Evolutionary conservation across 2,329 filamentous ascomycete genomes (phyloP), one percentile per base, ranked within the genome.

Genomic region (Aureobasidium sp.): DNA sequence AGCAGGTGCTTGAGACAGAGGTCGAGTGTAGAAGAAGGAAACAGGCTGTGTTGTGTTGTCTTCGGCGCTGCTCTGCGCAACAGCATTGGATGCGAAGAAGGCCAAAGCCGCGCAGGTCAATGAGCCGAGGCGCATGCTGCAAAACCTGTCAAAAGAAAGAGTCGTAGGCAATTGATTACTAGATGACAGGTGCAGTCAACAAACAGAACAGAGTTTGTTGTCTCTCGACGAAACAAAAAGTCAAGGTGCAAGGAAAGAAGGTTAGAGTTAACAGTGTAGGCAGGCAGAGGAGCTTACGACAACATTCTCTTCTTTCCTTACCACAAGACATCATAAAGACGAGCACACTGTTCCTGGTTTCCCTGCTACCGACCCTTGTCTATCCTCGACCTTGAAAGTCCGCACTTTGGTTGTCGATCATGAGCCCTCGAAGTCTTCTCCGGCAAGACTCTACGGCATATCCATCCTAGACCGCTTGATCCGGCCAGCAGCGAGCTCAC

Each of bases 21-120:
- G 67, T 25, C 67, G 62, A 9, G 65, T 64, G 45, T 64, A 63
- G 58, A 64, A 67, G 35, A 64, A 63, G 17, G 65, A 67, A n/a
- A 63, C 51, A 17, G 65, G 65, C 21, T 63, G 42, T 15, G 61
- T 60, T 5, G 49, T 40, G 46, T 62, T 62, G 23, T 60, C 49
- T n/a, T n/a, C 38, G 4, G 38, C n/a, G 9, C 35, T 53, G 49
- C 33, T 53, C 37, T 49, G 43, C 8, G 60, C 54, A 45, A 40
- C 19, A 47, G 46, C 37, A 38, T 17, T 35, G 11, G 21, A 10
- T 19, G 21, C 38, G n/a, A 47, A 23, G 17, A 47, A 23, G 17
- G 47, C 49, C 29, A 60, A 17, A 31, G 46, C 38, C 19, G 54
- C 23, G 42, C 45, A 57, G n/a, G 21, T 43, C 17, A 29, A 46